Evolutionary conservation across 2,329 filamentous ascomycete species (phyloP).

Genomic region (Trichoderma sp.): DNA sequence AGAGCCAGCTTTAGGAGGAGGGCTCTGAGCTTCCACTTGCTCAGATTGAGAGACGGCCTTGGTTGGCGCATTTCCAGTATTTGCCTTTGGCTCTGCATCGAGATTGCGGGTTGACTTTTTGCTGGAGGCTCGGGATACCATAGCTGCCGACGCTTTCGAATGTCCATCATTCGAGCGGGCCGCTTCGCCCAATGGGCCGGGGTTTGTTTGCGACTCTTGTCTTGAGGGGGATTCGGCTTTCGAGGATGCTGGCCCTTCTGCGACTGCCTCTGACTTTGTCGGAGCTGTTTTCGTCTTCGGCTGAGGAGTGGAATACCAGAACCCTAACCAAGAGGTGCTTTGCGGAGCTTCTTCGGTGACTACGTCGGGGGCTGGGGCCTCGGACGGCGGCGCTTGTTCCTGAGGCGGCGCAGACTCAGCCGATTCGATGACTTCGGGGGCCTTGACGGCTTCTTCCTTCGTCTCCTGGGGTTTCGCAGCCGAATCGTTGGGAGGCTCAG

Average conservation of each 20-base stretch:
- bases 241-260: not conserved
- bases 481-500: constrained; percentile 31
- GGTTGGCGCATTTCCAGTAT: constrained; percentile 48
- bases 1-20: constrained; percentile 57
- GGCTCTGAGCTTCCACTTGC: constrained; percentile 37
- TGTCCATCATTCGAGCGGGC: constrained; percentile 15
- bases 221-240: not conserved
- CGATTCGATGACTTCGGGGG: constrained; percentile 7
- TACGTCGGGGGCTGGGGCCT: constrained; percentile 29
- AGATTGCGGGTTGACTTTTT: constrained; percentile 15
- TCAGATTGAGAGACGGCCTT: constrained; percentile 43
- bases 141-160: not conserved
- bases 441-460: constrained; percentile 4
- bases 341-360: constrained; percentile 28
- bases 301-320: constrained; percentile 42
- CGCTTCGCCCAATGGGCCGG: constrained; percentile 2
- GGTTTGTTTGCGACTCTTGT: not conserved
- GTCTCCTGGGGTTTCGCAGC: constrained; percentile 5
- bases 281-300: constrained; percentile 28
- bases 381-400: constrained; percentile 31
- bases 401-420: constrained; percentile 30
- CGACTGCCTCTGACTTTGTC: constrained; percentile 11
- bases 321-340: constrained; percentile 46
- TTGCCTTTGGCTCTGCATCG: constrained; percentile 34
- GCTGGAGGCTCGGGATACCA: not conserved